phyloP scores from a whole-genome alignment of 1,284 basidiomycete genomes.

The Ceratobasidium sp. region DNA sequence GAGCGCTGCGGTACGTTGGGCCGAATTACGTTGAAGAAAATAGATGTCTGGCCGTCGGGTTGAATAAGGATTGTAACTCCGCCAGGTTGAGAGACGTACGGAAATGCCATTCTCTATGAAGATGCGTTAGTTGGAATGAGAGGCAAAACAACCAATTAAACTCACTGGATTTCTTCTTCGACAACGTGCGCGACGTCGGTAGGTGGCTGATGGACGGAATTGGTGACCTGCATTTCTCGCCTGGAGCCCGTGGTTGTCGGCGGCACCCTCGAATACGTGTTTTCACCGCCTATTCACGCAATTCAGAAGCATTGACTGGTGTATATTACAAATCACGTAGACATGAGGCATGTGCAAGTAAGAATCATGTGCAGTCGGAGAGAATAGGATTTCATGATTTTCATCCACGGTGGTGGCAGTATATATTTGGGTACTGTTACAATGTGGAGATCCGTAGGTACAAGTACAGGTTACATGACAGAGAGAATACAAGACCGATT shows the following conservation, averaged over 20 bases:
- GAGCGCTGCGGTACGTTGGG: slow-evolving; percentile 67
- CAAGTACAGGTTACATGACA: slow-evolving; percentile 20
- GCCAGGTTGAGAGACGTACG: slow-evolving; percentile 55
- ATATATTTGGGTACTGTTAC: slow-evolving; percentile 7
- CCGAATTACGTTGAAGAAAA: slow-evolving; percentile 70
- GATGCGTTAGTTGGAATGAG: background rate
- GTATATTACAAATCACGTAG: slow-evolving; percentile 1
- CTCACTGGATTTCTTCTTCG: slow-evolving; percentile 69
- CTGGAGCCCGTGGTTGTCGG: slow-evolving; percentile 1
- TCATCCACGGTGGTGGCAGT: slow-evolving; percentile 1
- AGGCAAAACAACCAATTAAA: slow-evolving; percentile 19
- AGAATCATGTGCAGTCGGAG: background rate
- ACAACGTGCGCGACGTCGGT: slow-evolving; percentile 67
- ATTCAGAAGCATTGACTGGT: background rate
- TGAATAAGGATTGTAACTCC: background rate
- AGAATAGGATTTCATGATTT: slow-evolving; percentile 24
- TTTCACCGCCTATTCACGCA: slow-evolving; percentile 4
- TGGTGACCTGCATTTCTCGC: background rate
- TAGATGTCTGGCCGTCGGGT: slow-evolving; percentile 64
- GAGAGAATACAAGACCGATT: slow-evolving; percentile 16
- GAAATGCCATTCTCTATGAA: slow-evolving; percentile 75
- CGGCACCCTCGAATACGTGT: slow-evolving; percentile 1
- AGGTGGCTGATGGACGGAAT: slow-evolving; percentile 47
- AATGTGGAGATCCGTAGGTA: background rate
- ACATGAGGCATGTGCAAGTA: background rate